Base-by-base conservation (phyloP, 2,329 filamentous ascomycete species). In the Acephala macrosclerotiorum region DNA sequence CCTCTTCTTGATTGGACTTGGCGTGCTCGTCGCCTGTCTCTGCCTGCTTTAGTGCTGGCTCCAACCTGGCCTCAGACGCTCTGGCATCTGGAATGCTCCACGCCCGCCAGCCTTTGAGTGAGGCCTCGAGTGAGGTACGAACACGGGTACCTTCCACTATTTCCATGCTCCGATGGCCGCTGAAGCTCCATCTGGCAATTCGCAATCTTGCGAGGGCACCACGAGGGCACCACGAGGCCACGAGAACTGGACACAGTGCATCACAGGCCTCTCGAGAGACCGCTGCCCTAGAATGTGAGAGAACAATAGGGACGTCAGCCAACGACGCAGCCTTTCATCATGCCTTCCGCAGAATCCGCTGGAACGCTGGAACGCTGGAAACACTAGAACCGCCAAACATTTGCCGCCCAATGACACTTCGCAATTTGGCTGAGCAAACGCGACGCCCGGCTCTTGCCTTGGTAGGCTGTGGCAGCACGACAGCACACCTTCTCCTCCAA, bases 331-430 rank as follows among this genome's bases (percentile, higher is more conserved):
- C 65, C 65, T 55, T 61, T 42, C 29, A 36, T 53, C 25, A 53
- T 57, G 59, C 57, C 57, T 35, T 60, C 64, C 67, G 63, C 58
- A 60, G 69, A 66, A 69, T 26, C 63, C 67, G 61, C 53, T 68
- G 56, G 69, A 70, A 70, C 36, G 56, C 3, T 22, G 45, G 25
- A 49, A 18, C n/a, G 16, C 16, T 33, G 49, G 33, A 6, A 25
- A 33, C 3, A 53, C 29, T 9, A 16, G 2, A 12, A 7, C 16
- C 25, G 5, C 26, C 49, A 53, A 16, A 16, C 11, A 26, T 58
- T 53, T 68, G 63, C 68, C 62, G 65, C 66, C 59, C 60, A 67
- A 62, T 70, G 64, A 65, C 59, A 71, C 61, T 62, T 65, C 61
- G 67, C 60, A 66, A 68, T 68, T 55, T 61, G 61, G 61, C 59